A percentile compares a stretch with the other conserved stretches of the same genome.
Evolutionary conservation across 768 basidiomycete genomes (phyloP).

Genomic region (Rhizopogon vesiculosus): DNA sequence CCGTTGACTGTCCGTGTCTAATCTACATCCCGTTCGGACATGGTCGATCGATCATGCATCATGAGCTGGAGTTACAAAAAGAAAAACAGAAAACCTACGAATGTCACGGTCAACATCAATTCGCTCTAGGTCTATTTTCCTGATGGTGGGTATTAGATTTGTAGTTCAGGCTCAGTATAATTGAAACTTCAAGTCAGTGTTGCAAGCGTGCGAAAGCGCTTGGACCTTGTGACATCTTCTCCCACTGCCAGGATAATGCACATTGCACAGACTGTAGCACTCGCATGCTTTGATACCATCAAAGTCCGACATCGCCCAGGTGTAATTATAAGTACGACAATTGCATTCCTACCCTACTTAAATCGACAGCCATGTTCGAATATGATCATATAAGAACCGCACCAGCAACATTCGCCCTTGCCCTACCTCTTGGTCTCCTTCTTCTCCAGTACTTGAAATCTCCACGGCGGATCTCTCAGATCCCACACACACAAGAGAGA

Average conservation of each 20-base stretch:
- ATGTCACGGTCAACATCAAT: not conserved
- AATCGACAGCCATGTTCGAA: not conserved
- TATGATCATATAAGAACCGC: not conserved
- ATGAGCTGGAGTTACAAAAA: too few species aligned
- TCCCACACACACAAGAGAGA: conserved; percentile 52
- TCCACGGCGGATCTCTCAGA: conserved; percentile 26
- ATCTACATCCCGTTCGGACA: conserved; percentile 39
- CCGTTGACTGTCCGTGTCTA: conserved; percentile 74
- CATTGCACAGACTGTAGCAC: too few species aligned
- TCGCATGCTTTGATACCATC: not conserved
- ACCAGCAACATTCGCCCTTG: conserved; percentile 4
- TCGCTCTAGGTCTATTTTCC: not conserved
- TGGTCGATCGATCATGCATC: too few species aligned
- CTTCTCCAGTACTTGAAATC: conserved; percentile 13
- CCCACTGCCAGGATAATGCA: too few species aligned
- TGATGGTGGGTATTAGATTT: not conserved
- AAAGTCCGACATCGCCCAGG: not conserved
- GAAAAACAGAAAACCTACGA: not conserved
- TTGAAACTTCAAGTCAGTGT: not conserved
- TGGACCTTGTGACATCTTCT: too few species aligned
- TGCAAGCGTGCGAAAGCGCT: not conserved
- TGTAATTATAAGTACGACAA: not conserved
- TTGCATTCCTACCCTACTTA: not conserved
- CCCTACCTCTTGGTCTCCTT: conserved; percentile 11
- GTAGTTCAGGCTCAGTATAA: not conserved